Conservation (phyloP, 495 filamentous ascomycete genomes). For the Xylaria curta region DNA sequence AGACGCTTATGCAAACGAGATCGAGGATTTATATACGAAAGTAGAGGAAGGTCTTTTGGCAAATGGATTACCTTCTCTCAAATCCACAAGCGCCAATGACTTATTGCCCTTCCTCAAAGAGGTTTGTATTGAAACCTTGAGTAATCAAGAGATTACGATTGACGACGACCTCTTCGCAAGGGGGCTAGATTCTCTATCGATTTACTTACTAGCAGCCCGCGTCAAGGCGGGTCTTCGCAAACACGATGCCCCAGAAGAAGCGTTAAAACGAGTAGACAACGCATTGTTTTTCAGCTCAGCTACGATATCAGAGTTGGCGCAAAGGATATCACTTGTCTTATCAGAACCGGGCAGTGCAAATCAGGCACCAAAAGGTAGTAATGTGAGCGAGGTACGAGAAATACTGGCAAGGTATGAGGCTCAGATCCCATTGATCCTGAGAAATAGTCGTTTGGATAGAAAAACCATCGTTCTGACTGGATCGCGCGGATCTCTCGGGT, state of each 20-base stretch:
- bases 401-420: slow-evolving; percentile 19
- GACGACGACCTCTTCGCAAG: slow-evolving; percentile 21
- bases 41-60: slow-evolving; percentile 19
- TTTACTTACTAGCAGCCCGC: slow-evolving; percentile 12
- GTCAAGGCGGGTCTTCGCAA: slow-evolving; percentile 25
- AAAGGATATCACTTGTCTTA: slow-evolving; percentile 10
- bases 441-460: not conserved
- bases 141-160: not conserved
- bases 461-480: slow-evolving; percentile 19
- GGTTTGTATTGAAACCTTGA: slow-evolving; percentile 1
- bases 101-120: slow-evolving; percentile 11
- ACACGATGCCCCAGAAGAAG: not conserved
- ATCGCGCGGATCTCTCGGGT: slow-evolving; percentile 23
- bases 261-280: slow-evolving; percentile 5
- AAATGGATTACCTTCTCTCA: slow-evolving; percentile 6
- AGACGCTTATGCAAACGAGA: slow-evolving; percentile 16
- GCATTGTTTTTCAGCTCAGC: slow-evolving; percentile 18
- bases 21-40: slow-evolving; percentile 21
- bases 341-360: not conserved
- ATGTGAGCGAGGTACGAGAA: not conserved
- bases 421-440: slow-evolving; percentile 3
- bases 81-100: slow-evolving; percentile 2
- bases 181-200: slow-evolving; percentile 23
- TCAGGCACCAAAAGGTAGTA: not conserved
- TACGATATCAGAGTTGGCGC: slow-evolving; percentile 4